A percentile compares a stretch with the other conserved stretches of the same genome.
Conservation (phyloP, 441 rosid genomes). For the Euphorbia corollata region DNA sequence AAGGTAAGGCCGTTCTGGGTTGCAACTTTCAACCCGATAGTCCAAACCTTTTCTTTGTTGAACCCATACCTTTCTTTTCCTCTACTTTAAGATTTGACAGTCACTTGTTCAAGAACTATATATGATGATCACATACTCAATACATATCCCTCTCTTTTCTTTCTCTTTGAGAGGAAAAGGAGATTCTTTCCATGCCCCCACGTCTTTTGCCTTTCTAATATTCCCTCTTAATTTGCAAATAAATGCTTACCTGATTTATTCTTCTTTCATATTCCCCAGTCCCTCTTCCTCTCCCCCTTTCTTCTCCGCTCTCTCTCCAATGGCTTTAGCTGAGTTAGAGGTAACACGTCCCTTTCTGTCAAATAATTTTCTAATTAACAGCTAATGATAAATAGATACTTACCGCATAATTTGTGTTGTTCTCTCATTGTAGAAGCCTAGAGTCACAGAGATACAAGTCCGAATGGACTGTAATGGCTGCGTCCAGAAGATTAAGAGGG, state of each 20-base stretch:
- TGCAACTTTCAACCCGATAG: background rate
- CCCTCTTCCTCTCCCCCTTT: conserved; percentile 19
- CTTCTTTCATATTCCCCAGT: conserved; percentile 29
- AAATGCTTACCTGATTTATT: conserved; percentile 41
- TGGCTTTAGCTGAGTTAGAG: conserved; percentile 45
- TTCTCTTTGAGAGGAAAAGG: conserved; percentile 19
- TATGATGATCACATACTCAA: conserved; percentile 11
- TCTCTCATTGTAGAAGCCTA: conserved; percentile 41
- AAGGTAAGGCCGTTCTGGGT: background rate
- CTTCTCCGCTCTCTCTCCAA: conserved; percentile 19
- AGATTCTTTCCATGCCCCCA: conserved; percentile 71
- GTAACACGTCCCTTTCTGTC: conserved; percentile 19
- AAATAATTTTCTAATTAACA: background rate
- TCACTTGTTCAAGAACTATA: conserved; percentile 18
- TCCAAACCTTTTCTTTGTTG: conserved; percentile 9
- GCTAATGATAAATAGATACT: background rate
- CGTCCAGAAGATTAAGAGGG: conserved; percentile 71
- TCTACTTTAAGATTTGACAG: conserved; percentile 21
- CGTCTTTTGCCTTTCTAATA: conserved; percentile 45
- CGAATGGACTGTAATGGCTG: conserved; percentile 78
- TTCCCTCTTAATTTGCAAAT: conserved; percentile 38
- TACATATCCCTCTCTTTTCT: background rate
- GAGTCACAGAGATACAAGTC: conserved; percentile 57
- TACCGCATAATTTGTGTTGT: background rate
- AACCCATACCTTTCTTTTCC: conserved; percentile 11